Evolutionary conservation across 2,329 filamentous ascomycete species (phyloP), one percentile per base, ranked within the genome.

Genomic region (Dothistroma pini): DNA sequence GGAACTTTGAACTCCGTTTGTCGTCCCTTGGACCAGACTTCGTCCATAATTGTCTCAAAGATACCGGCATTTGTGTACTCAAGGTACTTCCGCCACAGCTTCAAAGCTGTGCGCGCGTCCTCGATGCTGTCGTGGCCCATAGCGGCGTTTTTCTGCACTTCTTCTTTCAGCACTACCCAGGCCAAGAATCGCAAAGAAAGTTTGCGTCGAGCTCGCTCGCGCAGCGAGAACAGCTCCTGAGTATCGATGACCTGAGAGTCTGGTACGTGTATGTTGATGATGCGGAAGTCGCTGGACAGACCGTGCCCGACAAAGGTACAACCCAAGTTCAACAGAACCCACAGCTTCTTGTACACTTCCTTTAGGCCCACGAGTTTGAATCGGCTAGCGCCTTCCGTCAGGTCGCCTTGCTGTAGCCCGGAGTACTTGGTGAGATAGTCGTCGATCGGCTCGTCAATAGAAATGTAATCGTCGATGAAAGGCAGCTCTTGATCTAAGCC

Each of bases 401-500:
- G 81, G 71, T 99, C 95, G 22, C 89, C 88, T 1, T 88, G 84
- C 4, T 88, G 89, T 68, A 99, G 96, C 48, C 95, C 95, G 0
- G 93, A 97, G 79, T 91, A 97, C 50, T 89, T 88, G 0, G 96
- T 99, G 41, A 99, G 81, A 73, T 97, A 97, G 77, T 99, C 95
- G 61, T 97, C 90, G 25, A 99, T 91, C 0, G 89, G 88, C 72
- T 97, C 95, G 62, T 88, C 88, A 70, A 96, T 93, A 34, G 87
- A 87, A 64, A 99, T 96, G 75, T 99, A 99, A 76, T 99, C 95
- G 72, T 99, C 95, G 65, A 99, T 96, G 72, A 97, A 97, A 0
- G 95, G 91, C 0, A 88, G 75, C 0, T 92, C 92, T 74, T 96
- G 91, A 44, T 89, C 79, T 65, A 88, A 83, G 21, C 92, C 93